Percentiles rank a stretch among this genome's conserved stretches.
Conservation (phyloP, 108 stramenopile species). For the Discostella pseudostelligera region DNA sequence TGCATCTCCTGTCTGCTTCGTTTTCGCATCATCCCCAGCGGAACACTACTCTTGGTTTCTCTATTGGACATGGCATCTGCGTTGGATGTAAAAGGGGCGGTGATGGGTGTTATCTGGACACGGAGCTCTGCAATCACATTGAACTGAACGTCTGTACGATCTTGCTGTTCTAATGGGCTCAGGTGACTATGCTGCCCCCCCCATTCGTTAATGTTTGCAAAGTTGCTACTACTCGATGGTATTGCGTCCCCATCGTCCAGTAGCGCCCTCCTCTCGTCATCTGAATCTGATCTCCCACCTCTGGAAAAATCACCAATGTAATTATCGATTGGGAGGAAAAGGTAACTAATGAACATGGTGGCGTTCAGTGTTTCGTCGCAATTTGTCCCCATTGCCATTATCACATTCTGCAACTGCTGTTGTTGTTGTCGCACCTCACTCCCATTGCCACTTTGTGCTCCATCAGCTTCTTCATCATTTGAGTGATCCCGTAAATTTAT, state of each 20-base stretch:
- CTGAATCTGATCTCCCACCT: background rate
- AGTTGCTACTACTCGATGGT: background rate
- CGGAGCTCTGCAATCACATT: conserved; percentile 46
- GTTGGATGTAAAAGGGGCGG: conserved; percentile 29
- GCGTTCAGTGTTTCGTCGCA: conserved; percentile 32
- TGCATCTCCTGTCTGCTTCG: background rate
- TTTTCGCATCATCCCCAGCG: conserved; percentile 35
- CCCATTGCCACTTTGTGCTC: background rate
- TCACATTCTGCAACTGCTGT: too few species aligned
- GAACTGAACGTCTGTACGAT: background rate
- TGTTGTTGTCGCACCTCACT: conserved; percentile 1
- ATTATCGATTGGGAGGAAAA: conserved; percentile 8
- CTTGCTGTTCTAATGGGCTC: background rate
- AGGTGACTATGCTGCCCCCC: background rate
- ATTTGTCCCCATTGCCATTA: conserved; percentile 41
- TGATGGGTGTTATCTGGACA: conserved; percentile 31
- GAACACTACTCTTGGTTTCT: conserved; percentile 44
- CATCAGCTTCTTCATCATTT: background rate
- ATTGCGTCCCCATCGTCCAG: background rate
- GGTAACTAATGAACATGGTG: conserved; percentile 37
- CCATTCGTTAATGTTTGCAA: conserved; percentile 4
- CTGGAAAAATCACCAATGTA: background rate
- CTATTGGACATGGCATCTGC: conserved; percentile 31
- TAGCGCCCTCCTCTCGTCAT: conserved; percentile 7
- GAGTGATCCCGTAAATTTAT: too few species aligned